Percentiles rank a stretch among this genome's conserved stretches.
Evolutionary conservation across 1,284 basidiomycete species (phyloP).

Genomic region (Taiwanofungus camphoratus): DNA sequence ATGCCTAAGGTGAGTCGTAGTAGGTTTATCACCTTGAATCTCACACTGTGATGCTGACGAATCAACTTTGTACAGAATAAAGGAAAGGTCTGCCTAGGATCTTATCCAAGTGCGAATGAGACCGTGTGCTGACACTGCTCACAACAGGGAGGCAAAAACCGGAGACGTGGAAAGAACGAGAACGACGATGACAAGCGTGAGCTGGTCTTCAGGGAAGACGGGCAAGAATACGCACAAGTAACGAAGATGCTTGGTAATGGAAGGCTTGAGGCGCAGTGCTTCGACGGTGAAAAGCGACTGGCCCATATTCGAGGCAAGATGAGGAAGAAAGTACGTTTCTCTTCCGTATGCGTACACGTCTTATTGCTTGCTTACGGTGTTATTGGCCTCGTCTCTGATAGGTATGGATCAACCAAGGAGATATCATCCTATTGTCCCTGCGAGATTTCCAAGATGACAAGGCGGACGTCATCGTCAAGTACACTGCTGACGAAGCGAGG

Average conservation of each 20-base stretch:
- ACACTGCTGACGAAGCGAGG: constrained; percentile 92
- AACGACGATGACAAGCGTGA: constrained; percentile 98
- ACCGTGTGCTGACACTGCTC: too few relatives aligned
- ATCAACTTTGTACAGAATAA: constrained; percentile 52
- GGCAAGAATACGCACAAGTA: constrained; percentile 99
- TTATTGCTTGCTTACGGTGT: too few relatives aligned
- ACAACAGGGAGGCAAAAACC: constrained; percentile 95
- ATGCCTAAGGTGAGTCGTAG: constrained; percentile 54
- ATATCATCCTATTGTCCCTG: constrained; percentile 94
- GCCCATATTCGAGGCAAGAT: constrained; percentile 99
- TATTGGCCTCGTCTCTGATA: constrained; percentile 31
- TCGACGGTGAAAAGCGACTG: constrained; percentile 97
- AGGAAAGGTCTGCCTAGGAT: constrained; percentile 58
- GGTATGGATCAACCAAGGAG: constrained; percentile 99
- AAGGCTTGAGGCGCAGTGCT: constrained; percentile 93
- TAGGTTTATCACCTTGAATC: constrained; percentile 3
- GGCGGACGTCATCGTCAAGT: constrained; percentile 99
- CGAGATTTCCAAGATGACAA: constrained; percentile 99
- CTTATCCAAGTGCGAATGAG: background rate
- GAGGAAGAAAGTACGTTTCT: constrained; percentile 85
- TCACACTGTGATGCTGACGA: constrained; percentile 16
- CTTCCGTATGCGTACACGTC: background rate
- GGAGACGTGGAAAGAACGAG: constrained; percentile 99
- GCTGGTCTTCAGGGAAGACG: constrained; percentile 97
- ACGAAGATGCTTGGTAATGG: constrained; percentile 99